phyloP scores from a whole-genome alignment of 108 stramenopile genomes.

The Pseudonitzschia delicatissima region DNA sequence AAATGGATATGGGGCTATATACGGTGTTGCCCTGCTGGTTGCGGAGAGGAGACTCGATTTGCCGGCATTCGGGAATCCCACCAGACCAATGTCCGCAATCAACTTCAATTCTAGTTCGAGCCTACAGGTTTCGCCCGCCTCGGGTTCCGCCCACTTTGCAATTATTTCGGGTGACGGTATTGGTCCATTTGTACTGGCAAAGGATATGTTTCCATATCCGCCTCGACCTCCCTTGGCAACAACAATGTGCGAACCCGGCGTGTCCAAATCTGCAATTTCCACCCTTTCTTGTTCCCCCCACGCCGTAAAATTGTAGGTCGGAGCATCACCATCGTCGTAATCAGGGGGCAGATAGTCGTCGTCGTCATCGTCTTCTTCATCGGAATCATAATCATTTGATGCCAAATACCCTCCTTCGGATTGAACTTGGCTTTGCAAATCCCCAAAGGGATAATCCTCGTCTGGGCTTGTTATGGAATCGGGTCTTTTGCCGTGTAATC shows the following conservation, averaged over 20 bases:
- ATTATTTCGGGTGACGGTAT: constrained; percentile 31
- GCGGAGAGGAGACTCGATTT: constrained; percentile 89
- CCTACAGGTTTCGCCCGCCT: constrained; percentile 44
- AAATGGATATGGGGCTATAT: constrained; percentile 97
- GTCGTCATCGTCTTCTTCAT: constrained; percentile 22
- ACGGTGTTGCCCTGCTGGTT: constrained; percentile 86
- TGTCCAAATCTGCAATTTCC: constrained; percentile 72
- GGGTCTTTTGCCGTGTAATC: constrained; percentile 13
- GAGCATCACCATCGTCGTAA: constrained; percentile 24
- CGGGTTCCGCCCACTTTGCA: constrained; percentile 42
- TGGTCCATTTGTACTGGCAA: constrained; percentile 51
- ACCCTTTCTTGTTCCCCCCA: constrained; percentile 54
- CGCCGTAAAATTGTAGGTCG: constrained; percentile 27
- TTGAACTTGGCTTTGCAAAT: not conserved
- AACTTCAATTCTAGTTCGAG: constrained; percentile 92
- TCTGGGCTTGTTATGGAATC: not conserved
- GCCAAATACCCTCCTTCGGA: constrained; percentile 23
- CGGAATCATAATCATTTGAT: constrained; percentile 26
- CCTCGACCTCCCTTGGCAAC: constrained; percentile 77
- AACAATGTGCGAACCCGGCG: constrained; percentile 63
- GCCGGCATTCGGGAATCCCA: constrained; percentile 99
- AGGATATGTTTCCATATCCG: constrained; percentile 62
- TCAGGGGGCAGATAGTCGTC: not conserved
- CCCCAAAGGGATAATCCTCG: not conserved
- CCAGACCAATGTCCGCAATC: constrained; percentile 96